Evolutionary conservation across 1,284 basidiomycete genomes (phyloP).

Genomic region (Melampsora americana): DNA sequence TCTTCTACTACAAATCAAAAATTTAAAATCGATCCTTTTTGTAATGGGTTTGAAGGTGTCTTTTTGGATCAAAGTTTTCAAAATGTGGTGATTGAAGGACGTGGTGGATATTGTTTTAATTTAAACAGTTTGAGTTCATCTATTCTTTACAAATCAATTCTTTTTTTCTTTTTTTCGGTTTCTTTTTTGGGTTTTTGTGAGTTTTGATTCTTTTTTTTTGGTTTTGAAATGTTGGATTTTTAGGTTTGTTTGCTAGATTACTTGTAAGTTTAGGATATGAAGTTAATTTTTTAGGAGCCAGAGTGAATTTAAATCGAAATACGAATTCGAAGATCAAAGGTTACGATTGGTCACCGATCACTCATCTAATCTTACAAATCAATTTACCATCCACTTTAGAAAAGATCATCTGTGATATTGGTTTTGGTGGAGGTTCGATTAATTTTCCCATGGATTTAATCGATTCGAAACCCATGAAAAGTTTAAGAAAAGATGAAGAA

Average conservation of each 20-base stretch:
- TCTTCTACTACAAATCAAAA: no score
- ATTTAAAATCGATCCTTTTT: no score
- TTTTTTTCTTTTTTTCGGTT: no score
- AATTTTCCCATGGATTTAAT: conserved; percentile 16
- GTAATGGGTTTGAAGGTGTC: not conserved
- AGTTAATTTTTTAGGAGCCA: not conserved
- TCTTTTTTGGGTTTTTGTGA: not conserved
- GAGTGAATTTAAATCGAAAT: not conserved
- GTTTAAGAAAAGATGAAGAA: conserved; percentile 5
- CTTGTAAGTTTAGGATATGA: conserved; percentile 12
- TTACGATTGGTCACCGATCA: conserved; percentile 2
- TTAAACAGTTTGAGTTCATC: conserved; percentile 33
- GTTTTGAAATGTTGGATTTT: not conserved
- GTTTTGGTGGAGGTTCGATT: conserved; percentile 15
- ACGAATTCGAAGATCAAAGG: not conserved
- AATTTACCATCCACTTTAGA: not conserved
- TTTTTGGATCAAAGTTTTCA: conserved; percentile 10
- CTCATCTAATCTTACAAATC: not conserved
- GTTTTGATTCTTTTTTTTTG: not conserved
- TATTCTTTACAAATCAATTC: no score
- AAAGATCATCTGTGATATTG: conserved; percentile 24
- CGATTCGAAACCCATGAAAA: not conserved
- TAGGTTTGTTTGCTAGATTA: conserved; percentile 25
- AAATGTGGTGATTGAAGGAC: conserved; percentile 11
- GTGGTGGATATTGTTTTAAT: conserved; percentile 35